phyloP scores from a whole-genome alignment of 1,139 yeast genomes.

The Blastobotrys persicus region DNA sequence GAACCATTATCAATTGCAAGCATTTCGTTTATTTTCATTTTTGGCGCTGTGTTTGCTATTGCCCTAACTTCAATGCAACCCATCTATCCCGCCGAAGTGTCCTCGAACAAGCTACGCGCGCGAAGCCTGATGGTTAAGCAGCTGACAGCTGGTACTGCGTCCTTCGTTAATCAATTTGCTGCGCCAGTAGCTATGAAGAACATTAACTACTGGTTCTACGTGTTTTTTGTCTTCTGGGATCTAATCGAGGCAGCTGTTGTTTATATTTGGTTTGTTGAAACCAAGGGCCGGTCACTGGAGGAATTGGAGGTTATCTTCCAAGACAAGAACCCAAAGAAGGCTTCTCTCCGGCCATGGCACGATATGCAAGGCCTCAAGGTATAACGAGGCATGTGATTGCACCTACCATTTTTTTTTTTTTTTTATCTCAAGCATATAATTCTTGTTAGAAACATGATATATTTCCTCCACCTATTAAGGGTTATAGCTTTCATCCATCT shows the following conservation, averaged over 20 bases:
- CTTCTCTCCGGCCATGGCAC: slow-evolving; percentile 2
- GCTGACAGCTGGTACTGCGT: slow-evolving; percentile 27
- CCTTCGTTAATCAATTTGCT: slow-evolving; percentile 46
- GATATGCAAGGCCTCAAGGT: not conserved
- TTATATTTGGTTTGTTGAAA: slow-evolving; percentile 55
- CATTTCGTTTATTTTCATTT: slow-evolving; percentile 20
- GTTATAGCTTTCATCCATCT: too few species aligned
- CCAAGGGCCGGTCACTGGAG: slow-evolving; percentile 57
- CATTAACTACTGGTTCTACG: slow-evolving; percentile 56
- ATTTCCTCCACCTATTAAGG: too few species aligned
- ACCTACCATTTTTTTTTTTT: too few species aligned
- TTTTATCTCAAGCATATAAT: too few species aligned
- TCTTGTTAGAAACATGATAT: too few species aligned
- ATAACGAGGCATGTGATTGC: not conserved
- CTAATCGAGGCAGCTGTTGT: slow-evolving; percentile 27
- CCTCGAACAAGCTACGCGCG: slow-evolving; percentile 39
- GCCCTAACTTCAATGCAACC: slow-evolving; percentile 27
- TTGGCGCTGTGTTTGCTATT: slow-evolving; percentile 16
- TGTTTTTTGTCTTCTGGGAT: slow-evolving; percentile 41
- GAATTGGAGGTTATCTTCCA: slow-evolving; percentile 60
- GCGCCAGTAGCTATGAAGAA: slow-evolving; percentile 57
- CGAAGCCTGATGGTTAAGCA: slow-evolving; percentile 30
- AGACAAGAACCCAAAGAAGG: slow-evolving; percentile 46
- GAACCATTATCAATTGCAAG: slow-evolving; percentile 16
- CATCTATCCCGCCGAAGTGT: slow-evolving; percentile 27